phyloP scores from a whole-genome alignment of 2,329 filamentous ascomycete genomes.

The Paracoccidioides lutzii region DNA sequence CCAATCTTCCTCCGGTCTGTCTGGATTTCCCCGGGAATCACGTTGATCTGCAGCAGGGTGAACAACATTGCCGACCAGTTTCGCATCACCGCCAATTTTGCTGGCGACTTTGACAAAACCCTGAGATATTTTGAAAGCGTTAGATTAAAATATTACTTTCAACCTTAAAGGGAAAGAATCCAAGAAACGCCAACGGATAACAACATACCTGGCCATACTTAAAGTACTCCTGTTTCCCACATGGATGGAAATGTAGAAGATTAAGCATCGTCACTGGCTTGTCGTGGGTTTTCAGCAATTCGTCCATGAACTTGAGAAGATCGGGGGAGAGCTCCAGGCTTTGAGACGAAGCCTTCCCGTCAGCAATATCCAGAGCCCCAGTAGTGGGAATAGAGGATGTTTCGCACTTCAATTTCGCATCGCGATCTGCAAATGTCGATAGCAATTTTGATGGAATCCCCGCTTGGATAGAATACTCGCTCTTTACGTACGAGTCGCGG shows the following conservation, averaged over 20 bases:
- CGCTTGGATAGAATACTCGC: constrained; percentile 22
- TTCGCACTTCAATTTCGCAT: constrained; percentile 9
- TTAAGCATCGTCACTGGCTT: constrained; percentile 51
- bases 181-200: constrained; percentile 13
- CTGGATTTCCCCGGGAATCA: constrained; percentile 16
- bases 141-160: neutral
- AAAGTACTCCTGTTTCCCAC: constrained; percentile 41
- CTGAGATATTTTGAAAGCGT: constrained; percentile 6
- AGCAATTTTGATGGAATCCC: constrained; percentile 28
- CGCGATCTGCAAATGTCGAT: constrained; percentile 16
- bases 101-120: constrained; percentile 35
- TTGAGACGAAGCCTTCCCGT: constrained; percentile 28
- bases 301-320: constrained; percentile 38
- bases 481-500: constrained; percentile 10
- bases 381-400: constrained; percentile 23
- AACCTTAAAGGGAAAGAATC: neutral
- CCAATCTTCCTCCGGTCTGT: constrained; percentile 18
- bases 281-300: constrained; percentile 18
- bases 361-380: constrained; percentile 19
- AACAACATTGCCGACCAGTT: constrained; percentile 48
- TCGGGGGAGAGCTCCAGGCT: constrained; percentile 43
- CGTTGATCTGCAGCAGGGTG: constrained; percentile 10
- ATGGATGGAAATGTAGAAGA: constrained; percentile 44
- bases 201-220: constrained; percentile 45
- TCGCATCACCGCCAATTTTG: constrained; percentile 44